phyloP scores from a whole-genome alignment of 805 yeast genomes.

The Torulaspora maleeae region DNA sequence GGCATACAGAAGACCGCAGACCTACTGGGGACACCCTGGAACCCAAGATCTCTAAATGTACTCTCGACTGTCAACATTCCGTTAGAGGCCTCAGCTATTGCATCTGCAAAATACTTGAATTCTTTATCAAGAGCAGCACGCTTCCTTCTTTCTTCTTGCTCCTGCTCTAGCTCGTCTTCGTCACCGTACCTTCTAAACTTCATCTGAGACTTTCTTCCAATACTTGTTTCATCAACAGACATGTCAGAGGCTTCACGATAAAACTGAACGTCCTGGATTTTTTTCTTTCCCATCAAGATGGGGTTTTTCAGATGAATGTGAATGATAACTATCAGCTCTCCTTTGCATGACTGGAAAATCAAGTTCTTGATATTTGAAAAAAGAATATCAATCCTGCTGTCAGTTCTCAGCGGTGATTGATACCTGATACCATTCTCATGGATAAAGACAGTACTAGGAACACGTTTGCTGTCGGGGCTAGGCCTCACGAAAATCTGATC shows the following conservation, averaged over 20 bases:
- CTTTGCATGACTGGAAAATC: constrained; percentile 94
- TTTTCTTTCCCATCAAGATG: constrained; percentile 90
- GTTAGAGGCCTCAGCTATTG: constrained; percentile 80
- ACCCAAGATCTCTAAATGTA: constrained; percentile 94
- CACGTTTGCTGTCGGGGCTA: constrained; percentile 93
- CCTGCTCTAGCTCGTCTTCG: constrained; percentile 97
- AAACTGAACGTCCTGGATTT: constrained; percentile 91
- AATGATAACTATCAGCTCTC: constrained; percentile 85
- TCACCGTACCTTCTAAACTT: constrained; percentile 85
- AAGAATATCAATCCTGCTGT: constrained; percentile 80
- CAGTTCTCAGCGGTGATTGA: constrained; percentile 78
- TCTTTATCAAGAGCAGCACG: constrained; percentile 88
- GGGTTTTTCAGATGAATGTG: constrained; percentile 92
- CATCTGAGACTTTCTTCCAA: constrained; percentile 70
- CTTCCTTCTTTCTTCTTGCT: constrained; percentile 94
- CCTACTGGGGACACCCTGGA: constrained; percentile 95
- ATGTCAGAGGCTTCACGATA: constrained; percentile 95
- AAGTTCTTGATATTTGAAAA: constrained; percentile 89
- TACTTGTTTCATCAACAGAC: constrained; percentile 95
- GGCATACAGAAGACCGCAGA: constrained; percentile 95
- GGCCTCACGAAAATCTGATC: constrained; percentile 92
- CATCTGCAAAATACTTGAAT: constrained; percentile 82
- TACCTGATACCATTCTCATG: constrained; percentile 96
- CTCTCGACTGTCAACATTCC: constrained; percentile 84
- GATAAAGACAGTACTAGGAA: constrained; percentile 83